Base-by-base conservation (phyloP, 257 asterid species). In the Cordia subcordata region DNA sequence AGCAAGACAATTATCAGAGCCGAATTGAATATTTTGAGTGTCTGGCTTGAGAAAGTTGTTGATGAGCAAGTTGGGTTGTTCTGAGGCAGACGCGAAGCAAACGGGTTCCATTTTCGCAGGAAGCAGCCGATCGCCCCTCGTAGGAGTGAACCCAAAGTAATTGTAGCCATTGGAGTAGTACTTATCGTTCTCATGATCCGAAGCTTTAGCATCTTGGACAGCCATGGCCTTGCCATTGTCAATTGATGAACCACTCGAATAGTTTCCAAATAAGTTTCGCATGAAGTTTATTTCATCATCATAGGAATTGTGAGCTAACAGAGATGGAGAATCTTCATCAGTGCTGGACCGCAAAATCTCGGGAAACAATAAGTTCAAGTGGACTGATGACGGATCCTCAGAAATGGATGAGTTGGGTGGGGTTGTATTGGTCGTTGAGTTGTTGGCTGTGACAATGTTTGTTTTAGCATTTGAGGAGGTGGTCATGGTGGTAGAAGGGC, bases 211-310 rank as follows among this genome's bases (percentile, higher is more conserved):
- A 27, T 47, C 55, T 16, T 0, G 15, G 13, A 61, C 23, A 33
- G 21, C 53, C 13, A 19, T n/a, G 4, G 27, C 20, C 18, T 57
- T 56, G 1, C 35, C 53, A 5, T 13, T 20, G 4, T 66, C 67
- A 13, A 11, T 19, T 9, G 10, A 23, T 35, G 60, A 40, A 33
- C 8, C 61, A 8, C 13, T 23, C 4, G 55, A 32, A 33, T 61
- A 60, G 63, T 61, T 57, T 11, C 61, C 80, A 47, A 85, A 85
- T 16, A 81, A 19, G 44, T 21, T 72, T 47, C 68, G 77, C 72
- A 88, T 66, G 78, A 88, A 85, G 53, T 60, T 47, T 75, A 81
- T 59, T 59, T 85, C 93, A 49, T 88, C 96, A n/a, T 71, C 80
- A 8, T 55, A 57, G 0, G 70, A 65, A 33, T 79, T 80, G 4